A percentile compares a stretch with the other conserved stretches of the same genome.
These are phyloP conservation scores for Akebia trifoliata DNA, from an alignment of 164 flowering plant species.

Conservation along the genomic window DNA sequence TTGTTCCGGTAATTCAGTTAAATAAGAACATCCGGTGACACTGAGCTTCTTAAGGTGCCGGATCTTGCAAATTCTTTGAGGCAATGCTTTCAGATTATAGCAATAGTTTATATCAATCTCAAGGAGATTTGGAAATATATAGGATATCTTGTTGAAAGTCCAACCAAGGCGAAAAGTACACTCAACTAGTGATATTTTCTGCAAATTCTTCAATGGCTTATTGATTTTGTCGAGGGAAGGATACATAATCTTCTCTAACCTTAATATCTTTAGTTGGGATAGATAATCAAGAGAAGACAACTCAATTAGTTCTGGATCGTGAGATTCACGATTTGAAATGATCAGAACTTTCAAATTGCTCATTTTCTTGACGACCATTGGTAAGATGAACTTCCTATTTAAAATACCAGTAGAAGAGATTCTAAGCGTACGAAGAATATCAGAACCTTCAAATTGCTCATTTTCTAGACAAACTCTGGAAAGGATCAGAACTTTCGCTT, in stretches of 20 bases:
- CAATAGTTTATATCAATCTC: conserved; percentile 41
- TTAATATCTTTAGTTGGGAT: conserved; percentile 24
- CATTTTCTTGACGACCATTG: too few relatives aligned
- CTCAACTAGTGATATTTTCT: conserved; percentile 29
- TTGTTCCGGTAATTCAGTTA: conserved; percentile 22
- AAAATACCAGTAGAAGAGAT: too few relatives aligned
- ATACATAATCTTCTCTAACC: conserved; percentile 23
- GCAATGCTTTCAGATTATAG: conserved; percentile 29
- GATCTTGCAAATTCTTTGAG: conserved; percentile 24
- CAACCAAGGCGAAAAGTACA: conserved; percentile 29
- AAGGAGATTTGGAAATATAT: conserved; percentile 26
- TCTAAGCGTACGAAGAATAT: too few relatives aligned
- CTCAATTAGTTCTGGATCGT: conserved; percentile 14
- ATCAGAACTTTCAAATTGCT: too few relatives aligned
- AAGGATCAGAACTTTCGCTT: conserved; percentile 27
- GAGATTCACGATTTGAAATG: too few relatives aligned
- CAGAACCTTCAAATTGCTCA: too few relatives aligned
- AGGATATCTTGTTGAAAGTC: conserved; percentile 3
- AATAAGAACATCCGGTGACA: conserved; percentile 36
- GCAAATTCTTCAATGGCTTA: too few relatives aligned
- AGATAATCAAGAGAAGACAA: too few relatives aligned
- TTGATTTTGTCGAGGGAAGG: conserved; percentile 10
- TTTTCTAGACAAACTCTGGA: conserved; percentile 22
- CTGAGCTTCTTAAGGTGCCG: conserved; percentile 25
- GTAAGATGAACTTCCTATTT: too few relatives aligned